These are phyloP conservation scores for Tetracladium setigerum DNA, from an alignment of 495 filamentous ascomycete genomes.

Conservation along the genomic window DNA sequence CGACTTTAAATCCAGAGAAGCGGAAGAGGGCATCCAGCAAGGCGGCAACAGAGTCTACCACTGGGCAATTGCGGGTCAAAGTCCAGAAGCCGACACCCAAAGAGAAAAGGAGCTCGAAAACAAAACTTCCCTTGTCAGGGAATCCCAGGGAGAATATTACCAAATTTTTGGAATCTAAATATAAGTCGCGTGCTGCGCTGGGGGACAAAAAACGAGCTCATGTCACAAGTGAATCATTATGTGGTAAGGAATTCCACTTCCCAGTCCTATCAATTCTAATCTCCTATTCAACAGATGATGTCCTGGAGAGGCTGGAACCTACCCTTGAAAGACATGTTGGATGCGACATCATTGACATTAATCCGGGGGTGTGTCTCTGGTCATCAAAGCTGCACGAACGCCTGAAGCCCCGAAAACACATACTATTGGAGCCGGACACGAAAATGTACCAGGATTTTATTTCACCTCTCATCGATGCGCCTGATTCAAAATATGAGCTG, in stretches of 20 bases:
- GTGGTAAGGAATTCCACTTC: conserved; percentile 37
- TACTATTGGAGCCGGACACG: conserved; percentile 64
- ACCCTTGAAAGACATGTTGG: conserved; percentile 55
- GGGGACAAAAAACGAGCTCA: conserved; percentile 33
- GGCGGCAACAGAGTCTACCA: neutral
- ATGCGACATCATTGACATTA: conserved; percentile 78
- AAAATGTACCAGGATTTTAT: conserved; percentile 49
- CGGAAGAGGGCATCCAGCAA: neutral
- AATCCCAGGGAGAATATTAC: neutral
- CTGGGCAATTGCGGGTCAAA: neutral
- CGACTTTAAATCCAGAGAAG: neutral
- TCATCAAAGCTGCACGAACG: conserved; percentile 67
- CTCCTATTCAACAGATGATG: conserved; percentile 33
- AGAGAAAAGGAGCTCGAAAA: neutral
- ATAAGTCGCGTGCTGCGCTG: neutral
- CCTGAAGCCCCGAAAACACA: conserved; percentile 68
- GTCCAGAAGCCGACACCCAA: neutral
- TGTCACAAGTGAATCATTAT: conserved; percentile 51
- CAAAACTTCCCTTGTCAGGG: neutral
- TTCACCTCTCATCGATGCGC: conserved; percentile 48
- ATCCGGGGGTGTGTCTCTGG: conserved; percentile 68
- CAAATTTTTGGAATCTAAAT: neutral
- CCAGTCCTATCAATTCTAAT: neutral
- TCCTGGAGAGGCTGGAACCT: conserved; percentile 45
- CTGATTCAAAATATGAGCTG: conserved; percentile 46